These are phyloP conservation scores for Neopestalotiopsis sp. DNA, from an alignment of 2,329 filamentous ascomycete species.

Conservation along the genomic window DNA sequence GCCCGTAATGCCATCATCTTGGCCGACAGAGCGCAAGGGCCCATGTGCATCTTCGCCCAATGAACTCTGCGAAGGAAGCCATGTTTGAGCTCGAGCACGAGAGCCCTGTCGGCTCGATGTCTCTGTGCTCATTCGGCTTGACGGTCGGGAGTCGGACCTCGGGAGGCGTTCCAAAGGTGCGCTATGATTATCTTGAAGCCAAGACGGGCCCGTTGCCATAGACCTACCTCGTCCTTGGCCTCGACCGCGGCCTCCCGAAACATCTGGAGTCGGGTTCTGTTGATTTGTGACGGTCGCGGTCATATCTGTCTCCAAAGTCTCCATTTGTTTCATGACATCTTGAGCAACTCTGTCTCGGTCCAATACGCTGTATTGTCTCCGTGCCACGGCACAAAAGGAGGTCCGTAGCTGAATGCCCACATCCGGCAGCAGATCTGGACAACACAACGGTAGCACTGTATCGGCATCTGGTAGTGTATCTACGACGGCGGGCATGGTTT, in stretches of 20 bases:
- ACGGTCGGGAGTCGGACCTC: constrained; percentile 20
- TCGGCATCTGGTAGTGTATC: constrained; percentile 34
- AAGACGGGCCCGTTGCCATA: constrained; percentile 20
- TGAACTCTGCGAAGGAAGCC: constrained; percentile 19
- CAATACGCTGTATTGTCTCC: constrained; percentile 46
- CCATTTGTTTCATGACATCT: constrained; percentile 48
- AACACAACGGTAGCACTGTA: constrained; percentile 49
- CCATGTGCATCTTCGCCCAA: constrained; percentile 26
- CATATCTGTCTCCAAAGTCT: constrained; percentile 30
- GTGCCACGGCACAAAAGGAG: constrained; percentile 56
- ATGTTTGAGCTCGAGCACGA: constrained; percentile 26
- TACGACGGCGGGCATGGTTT: constrained; percentile 34
- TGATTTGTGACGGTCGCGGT: constrained; percentile 26
- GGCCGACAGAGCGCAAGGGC: constrained; percentile 30
- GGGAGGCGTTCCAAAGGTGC: constrained; percentile 19
- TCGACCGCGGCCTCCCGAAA: constrained; percentile 21
- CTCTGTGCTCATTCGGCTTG: constrained; percentile 15
- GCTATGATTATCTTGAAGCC: constrained; percentile 10
- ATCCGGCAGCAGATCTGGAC: constrained; percentile 52
- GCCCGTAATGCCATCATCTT: constrained; percentile 59
- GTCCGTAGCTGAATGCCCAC: constrained; percentile 52
- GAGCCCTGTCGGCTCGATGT: constrained; percentile 23
- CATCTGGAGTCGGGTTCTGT: constrained; percentile 25
- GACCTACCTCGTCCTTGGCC: constrained; percentile 21
- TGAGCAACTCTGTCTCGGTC: constrained; percentile 51